These are phyloP conservation scores for Loxodes magnus DNA, from an alignment of 73 alveolate genomes.

Conservation along the genomic window DNA sequence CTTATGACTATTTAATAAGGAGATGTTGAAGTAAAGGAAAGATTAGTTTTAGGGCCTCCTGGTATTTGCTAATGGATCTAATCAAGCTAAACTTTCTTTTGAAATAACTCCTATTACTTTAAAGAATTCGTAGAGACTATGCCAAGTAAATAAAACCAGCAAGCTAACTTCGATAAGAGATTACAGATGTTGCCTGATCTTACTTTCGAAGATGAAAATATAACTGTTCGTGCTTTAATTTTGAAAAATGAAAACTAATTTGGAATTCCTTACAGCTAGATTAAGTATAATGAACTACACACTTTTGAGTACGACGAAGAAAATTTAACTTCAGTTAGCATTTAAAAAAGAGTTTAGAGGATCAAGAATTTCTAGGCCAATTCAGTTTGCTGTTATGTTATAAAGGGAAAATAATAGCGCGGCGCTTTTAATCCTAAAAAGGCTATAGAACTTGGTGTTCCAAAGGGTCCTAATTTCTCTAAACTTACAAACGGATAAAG, in stretches of 20 bases:
- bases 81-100: neutral
- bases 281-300: no score
- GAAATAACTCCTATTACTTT: neutral
- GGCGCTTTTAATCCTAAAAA: neutral
- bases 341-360: no score
- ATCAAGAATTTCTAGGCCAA: neutral
- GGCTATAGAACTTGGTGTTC: conserved; percentile 4
- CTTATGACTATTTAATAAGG: neutral
- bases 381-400: conserved; percentile 1
- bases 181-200: no score
- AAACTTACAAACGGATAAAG: neutral
- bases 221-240: neutral
- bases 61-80: neutral
- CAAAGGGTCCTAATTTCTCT: neutral
- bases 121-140: conserved; percentile 1
- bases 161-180: no score
- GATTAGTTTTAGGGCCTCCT: conserved; percentile 10
- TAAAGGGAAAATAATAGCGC: neutral
- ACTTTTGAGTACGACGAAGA: no score
- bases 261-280: no score
- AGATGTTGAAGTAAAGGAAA: neutral
- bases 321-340: no score
- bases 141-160: neutral
- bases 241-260: neutral
- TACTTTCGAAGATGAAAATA: conserved; percentile 2